These are phyloP conservation scores for Nannizziopsis arthrosporioides DNA, from an alignment of 2,329 filamentous ascomycete species.

Conservation along the genomic window DNA sequence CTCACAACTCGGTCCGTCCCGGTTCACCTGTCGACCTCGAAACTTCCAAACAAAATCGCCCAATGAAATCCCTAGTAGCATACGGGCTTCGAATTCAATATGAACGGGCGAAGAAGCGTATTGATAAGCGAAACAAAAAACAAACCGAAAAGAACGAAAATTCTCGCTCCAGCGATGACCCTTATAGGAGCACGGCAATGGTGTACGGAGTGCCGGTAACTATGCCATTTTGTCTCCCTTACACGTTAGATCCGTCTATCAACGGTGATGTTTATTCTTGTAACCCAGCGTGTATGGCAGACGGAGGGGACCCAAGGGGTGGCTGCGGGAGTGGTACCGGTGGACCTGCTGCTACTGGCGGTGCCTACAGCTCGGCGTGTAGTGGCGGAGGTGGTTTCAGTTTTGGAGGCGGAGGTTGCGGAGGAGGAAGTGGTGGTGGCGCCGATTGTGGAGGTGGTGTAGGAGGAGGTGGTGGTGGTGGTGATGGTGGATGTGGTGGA, in stretches of 20 bases:
- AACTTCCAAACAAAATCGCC: too few species aligned
- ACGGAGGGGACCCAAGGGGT: constrained; percentile 23
- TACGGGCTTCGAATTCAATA: constrained; percentile 47
- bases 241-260: constrained; percentile 35
- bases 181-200: constrained; percentile 20
- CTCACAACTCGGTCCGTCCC: constrained; percentile 54
- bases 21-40: not conserved
- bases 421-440: constrained; percentile 35
- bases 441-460: constrained; percentile 27
- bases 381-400: constrained; percentile 29
- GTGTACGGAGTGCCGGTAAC: constrained; percentile 37
- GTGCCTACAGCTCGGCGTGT: constrained; percentile 28
- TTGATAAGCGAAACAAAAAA: constrained; percentile 20
- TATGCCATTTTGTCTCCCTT: constrained; percentile 38
- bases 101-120: constrained; percentile 30
- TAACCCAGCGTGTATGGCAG: constrained; percentile 37
- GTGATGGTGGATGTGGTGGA: not conserved
- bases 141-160: not conserved
- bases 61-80: constrained; percentile 20
- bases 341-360: constrained; percentile 20
- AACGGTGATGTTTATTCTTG: constrained; percentile 33
- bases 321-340: constrained; percentile 39
- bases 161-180: not conserved
- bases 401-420: constrained; percentile 29
- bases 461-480: not conserved